A percentile compares a stretch with the other conserved stretches of the same genome.
Conservation (phyloP, 1,284 basidiomycete genomes). For the Malassezia arunalokei region DNA sequence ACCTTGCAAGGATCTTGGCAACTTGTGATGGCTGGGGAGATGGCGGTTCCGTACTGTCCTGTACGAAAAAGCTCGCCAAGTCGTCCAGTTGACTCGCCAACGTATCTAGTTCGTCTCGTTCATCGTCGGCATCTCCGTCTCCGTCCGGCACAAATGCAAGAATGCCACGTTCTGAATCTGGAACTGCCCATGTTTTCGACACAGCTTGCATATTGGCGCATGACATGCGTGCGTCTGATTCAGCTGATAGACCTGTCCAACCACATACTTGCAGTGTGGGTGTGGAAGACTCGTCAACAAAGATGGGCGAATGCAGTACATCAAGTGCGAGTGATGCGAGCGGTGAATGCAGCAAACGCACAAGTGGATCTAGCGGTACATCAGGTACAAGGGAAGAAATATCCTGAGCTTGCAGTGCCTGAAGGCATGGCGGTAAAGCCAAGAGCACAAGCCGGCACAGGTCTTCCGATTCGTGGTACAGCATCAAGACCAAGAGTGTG, state of each 20-base stretch:
- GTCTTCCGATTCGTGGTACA: conserved; percentile 75
- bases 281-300: conserved; percentile 49
- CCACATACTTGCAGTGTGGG: conserved; percentile 53
- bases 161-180: background rate
- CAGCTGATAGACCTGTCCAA: conserved; percentile 4
- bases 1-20: conserved; percentile 30
- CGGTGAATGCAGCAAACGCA: conserved; percentile 72
- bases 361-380: conserved; percentile 73
- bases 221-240: conserved; percentile 26
- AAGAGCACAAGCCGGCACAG: conserved; percentile 70
- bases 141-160: conserved; percentile 16
- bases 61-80: conserved; percentile 38
- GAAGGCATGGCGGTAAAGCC: conserved; percentile 75
- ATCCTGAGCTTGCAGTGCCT: conserved; percentile 39
- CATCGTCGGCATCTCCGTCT: conserved; percentile 19
- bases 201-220: conserved; percentile 34
- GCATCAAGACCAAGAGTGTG: conserved; percentile 67
- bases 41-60: conserved; percentile 22
- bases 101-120: conserved; percentile 22
- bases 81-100: conserved; percentile 42
- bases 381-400: conserved; percentile 54
- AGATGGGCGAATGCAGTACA: conserved; percentile 74
- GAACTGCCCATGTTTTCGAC: conserved; percentile 24
- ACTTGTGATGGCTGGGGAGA: conserved; percentile 18
- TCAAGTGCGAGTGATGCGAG: conserved; percentile 73